Conservation (phyloP, 495 filamentous ascomycete genomes). For the Cenococcum geophilum region DNA sequence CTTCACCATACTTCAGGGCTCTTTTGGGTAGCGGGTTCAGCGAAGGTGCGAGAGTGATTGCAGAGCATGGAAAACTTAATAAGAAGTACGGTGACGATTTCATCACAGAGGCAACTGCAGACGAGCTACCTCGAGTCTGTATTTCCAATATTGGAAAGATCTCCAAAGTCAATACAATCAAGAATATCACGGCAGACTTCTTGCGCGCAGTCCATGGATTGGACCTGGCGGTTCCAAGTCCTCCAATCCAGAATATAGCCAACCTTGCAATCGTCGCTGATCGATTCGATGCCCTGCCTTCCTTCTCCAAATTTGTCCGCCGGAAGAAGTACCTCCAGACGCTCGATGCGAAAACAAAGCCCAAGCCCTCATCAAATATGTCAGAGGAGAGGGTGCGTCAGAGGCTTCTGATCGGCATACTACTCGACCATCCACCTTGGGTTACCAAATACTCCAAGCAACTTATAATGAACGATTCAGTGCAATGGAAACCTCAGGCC, state of each 20-base stretch:
- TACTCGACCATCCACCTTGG: slow-evolving; percentile 51
- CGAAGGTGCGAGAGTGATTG: slow-evolving; percentile 46
- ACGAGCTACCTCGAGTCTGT: slow-evolving; percentile 48
- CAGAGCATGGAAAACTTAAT: slow-evolving; percentile 41
- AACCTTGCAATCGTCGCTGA: slow-evolving; percentile 63
- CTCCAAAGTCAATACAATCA: slow-evolving; percentile 45
- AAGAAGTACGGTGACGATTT: slow-evolving; percentile 14
- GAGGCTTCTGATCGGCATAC: slow-evolving; percentile 55
- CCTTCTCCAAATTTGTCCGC: slow-evolving; percentile 46
- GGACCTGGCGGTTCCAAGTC: slow-evolving; percentile 29
- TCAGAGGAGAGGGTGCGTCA: slow-evolving; percentile 56
- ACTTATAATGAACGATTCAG: slow-evolving; percentile 61
- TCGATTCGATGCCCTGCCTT: slow-evolving; percentile 51
- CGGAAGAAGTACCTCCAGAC: slow-evolving; percentile 32
- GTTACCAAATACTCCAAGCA: slow-evolving; percentile 50
- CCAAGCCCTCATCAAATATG: slow-evolving; percentile 30
- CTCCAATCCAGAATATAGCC: slow-evolving; percentile 50
- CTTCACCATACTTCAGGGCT: slow-evolving; percentile 55
- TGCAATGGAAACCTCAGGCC: slow-evolving; percentile 49
- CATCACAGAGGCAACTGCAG: slow-evolving; percentile 43
- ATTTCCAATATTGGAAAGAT: slow-evolving; percentile 57
- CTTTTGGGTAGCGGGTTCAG: slow-evolving; percentile 48
- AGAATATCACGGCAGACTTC: slow-evolving; percentile 50
- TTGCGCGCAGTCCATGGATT: slow-evolving; percentile 51
- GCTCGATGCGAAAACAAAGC: slow-evolving; percentile 39